Base-by-base conservation (phyloP, 129 eudicot species). In the Calendula officinalis region DNA sequence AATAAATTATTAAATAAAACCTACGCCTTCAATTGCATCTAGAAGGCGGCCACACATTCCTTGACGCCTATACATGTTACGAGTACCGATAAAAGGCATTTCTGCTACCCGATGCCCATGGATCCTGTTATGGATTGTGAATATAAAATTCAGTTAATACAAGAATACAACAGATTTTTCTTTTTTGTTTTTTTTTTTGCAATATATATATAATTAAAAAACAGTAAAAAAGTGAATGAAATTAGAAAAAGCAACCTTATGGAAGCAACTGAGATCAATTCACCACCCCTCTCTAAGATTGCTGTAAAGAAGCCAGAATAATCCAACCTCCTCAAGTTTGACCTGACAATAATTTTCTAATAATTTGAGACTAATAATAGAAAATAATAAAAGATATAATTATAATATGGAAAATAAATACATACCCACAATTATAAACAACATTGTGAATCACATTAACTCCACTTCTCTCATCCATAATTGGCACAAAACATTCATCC, bases 1-100 rank as follows among this genome's bases (percentile, higher is more conserved):
- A 56, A 5, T 15, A 2, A 39, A 15, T 56, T 11, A 52, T 15
- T 7, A 9, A 4, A 22, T 5, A 15, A 43, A 74, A 75, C 86
- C 39, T 81, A 91, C 98, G 73, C 5, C 47, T 79, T 91, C 96
- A 69, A 85, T 75, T 11, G 91, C 90, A 66, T 76, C 68, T 52
- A 91, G 76, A 69, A 91, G 96, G 39, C 86, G 88, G 6, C 94
- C 82, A 58, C 96, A 82, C 98, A 91, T 82, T 61, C 98, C 96
- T 79, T 91, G 94, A 57, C 96, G 95, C 78, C 98, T 79, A 61
- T 85, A 85, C 67, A 70, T 60, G 62, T 70, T 64, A 34, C 94
- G 94, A 54, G 98, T 91, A 66, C 94, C 98, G 41, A 91, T 80
- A 70, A 91, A 91, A 36, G 98, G 98, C 98, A 91, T 91, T 82